phyloP scores from a whole-genome alignment of 2,329 filamentous ascomycete species.

The Clonostachys rosea region DNA sequence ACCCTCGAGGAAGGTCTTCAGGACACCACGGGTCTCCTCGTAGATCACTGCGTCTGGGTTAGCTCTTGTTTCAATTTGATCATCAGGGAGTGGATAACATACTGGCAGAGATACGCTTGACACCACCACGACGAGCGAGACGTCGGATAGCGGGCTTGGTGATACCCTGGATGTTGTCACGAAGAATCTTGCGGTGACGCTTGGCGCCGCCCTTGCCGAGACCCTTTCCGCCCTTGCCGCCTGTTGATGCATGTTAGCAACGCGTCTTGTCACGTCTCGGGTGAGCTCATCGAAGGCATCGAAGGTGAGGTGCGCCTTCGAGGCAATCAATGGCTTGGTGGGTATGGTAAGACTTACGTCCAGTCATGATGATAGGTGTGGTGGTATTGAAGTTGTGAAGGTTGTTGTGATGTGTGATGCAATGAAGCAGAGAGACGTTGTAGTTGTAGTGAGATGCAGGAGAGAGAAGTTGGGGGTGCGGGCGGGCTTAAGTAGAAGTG shows the following conservation, averaged over 20 bases:
- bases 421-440: conserved; percentile 1
- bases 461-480: conserved; percentile 14
- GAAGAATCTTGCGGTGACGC: conserved; percentile 98
- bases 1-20: conserved; percentile 74
- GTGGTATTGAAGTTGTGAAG: conserved; percentile 4
- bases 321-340: too few species aligned
- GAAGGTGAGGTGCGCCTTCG: neutral
- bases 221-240: conserved; percentile 94
- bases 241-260: conserved; percentile 36
- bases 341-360: conserved; percentile 19
- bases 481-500: conserved; percentile 31
- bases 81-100: conserved; percentile 29
- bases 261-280: neutral
- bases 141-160: conserved; percentile 97
- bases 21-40: conserved; percentile 72
- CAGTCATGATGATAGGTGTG: conserved; percentile 21
- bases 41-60: conserved; percentile 55
- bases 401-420: neutral
- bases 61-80: conserved; percentile 1
- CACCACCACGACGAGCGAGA: conserved; percentile 98
- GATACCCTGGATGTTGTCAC: conserved; percentile 99
- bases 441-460: conserved; percentile 7
- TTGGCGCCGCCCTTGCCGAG: conserved; percentile 98
- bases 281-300: neutral
- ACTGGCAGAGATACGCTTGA: conserved; percentile 99